Conservation (phyloP, 768 basidiomycete genomes). For the Clavulina sp. region DNA sequence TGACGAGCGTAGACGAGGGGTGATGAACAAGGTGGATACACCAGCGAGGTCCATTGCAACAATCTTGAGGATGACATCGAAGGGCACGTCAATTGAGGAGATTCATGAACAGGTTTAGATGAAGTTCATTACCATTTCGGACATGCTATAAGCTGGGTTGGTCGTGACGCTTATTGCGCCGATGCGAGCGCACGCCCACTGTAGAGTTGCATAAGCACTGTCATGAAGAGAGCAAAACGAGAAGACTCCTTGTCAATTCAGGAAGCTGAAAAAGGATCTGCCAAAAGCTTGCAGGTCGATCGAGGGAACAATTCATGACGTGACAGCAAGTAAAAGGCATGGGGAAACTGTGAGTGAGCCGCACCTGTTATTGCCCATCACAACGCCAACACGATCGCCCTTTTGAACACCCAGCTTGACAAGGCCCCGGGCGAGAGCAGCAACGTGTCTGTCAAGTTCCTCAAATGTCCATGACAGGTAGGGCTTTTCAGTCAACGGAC, state of each 20-base stretch:
- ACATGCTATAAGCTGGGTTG: conserved; percentile 60
- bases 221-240: too few relatives aligned
- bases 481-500: conserved; percentile 28
- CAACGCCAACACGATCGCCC: conserved; percentile 60
- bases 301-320: background rate
- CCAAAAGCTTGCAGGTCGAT: background rate
- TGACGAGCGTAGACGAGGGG: conserved; percentile 50
- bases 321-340: background rate
- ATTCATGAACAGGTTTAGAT: background rate
- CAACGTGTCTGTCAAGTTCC: conserved; percentile 49
- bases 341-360: conserved; percentile 5
- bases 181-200: conserved; percentile 74
- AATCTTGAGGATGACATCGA: conserved; percentile 24
- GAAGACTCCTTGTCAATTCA: background rate
- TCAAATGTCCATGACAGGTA: conserved; percentile 39
- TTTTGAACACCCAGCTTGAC: conserved; percentile 48
- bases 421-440: conserved; percentile 53
- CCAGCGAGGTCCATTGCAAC: conserved; percentile 43
- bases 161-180: conserved; percentile 73
- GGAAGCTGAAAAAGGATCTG: background rate
- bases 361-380: conserved; percentile 79
- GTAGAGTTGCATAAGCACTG: conserved; percentile 63
- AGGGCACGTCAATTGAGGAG: background rate
- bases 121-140: conserved; percentile 37
- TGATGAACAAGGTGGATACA: conserved; percentile 52